Base-by-base conservation (phyloP, 805 yeast genomes). In the Metschnikowia reukaufii region DNA sequence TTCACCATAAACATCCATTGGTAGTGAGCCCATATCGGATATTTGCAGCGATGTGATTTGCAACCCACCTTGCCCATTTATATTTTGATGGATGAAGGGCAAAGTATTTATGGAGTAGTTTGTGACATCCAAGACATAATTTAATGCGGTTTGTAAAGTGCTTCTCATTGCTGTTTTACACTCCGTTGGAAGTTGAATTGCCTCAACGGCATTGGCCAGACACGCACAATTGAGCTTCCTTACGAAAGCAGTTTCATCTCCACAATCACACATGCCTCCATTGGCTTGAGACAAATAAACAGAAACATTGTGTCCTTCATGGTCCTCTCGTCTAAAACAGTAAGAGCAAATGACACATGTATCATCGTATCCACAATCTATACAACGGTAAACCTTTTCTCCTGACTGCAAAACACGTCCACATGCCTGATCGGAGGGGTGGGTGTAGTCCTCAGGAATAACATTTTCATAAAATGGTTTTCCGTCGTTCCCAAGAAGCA, bases 291-390 rank as follows among this genome's bases (percentile, higher is more conserved):
- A 73, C 12, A 69, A 70, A 60, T 73, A 79, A 44, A 76, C 74
- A 23, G 73, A 66, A 7, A 87, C 86, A 49, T 79, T 79, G 59
- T 87, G 96, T 43, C 75, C 82, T 12, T 65, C 60, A 61, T 87
- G 96, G 56, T 85, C 88, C 4, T 76, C 76, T 45, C 77, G 75
- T 61, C 84, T 83, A 67, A 85, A 87, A 62, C 96, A 87, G 54
- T 81, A 68, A 10, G 76, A 78, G 65, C 96, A 87, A 21, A 87
- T 61, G 29, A 88, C 90, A 70, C 95, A 87, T 0, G 91, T 84
- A 7, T 81, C 82, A 64, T 87, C 96, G 50, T 76, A 78, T 0
- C 87, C 88, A 70, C 96, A 87, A 48, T 86, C 88, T 29, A 72
- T 72, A 59, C 96, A 87, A 45, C 88, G 70, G 60, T 84, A 87